Evolutionary conservation across 805 yeast genomes (phyloP).

Genomic region (Blastobotrys chiropterorum): DNA sequence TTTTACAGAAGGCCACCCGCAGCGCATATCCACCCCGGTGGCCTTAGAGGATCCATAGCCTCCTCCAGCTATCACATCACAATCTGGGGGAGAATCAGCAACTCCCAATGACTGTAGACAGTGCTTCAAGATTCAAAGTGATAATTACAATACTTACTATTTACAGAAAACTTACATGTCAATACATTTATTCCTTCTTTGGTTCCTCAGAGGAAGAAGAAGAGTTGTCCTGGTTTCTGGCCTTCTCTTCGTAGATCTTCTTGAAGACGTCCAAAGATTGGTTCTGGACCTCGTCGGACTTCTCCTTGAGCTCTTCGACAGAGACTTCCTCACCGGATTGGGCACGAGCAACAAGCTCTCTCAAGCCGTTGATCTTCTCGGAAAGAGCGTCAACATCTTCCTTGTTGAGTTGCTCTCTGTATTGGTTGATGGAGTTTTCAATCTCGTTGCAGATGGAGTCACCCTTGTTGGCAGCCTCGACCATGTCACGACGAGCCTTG

Average conservation of each 20-base stretch:
- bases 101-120: too few relatives aligned
- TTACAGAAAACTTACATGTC: not conserved
- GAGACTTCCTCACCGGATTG: conserved; percentile 62
- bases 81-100: too few relatives aligned
- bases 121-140: too few relatives aligned
- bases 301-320: conserved; percentile 60
- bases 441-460: conserved; percentile 82
- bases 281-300: conserved; percentile 78
- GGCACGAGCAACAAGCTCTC: conserved; percentile 70
- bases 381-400: conserved; percentile 49
- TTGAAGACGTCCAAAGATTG: conserved; percentile 77
- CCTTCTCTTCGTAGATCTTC: conserved; percentile 53
- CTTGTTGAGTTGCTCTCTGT: conserved; percentile 58
- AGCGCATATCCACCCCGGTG: too few relatives aligned
- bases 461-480: conserved; percentile 81
- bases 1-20: too few relatives aligned
- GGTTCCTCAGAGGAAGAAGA: conserved; percentile 13
- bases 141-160: not conserved
- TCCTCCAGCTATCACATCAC: too few relatives aligned
- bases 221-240: conserved; percentile 12
- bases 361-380: conserved; percentile 53
- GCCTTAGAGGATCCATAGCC: too few relatives aligned
- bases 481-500: conserved; percentile 75
- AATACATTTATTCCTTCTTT: conserved; percentile 16
- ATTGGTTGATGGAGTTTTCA: conserved; percentile 76